These are phyloP conservation scores for Lasiodiplodia gonubiensis DNA, from an alignment of 2,329 filamentous ascomycete genomes.

Conservation along the genomic window DNA sequence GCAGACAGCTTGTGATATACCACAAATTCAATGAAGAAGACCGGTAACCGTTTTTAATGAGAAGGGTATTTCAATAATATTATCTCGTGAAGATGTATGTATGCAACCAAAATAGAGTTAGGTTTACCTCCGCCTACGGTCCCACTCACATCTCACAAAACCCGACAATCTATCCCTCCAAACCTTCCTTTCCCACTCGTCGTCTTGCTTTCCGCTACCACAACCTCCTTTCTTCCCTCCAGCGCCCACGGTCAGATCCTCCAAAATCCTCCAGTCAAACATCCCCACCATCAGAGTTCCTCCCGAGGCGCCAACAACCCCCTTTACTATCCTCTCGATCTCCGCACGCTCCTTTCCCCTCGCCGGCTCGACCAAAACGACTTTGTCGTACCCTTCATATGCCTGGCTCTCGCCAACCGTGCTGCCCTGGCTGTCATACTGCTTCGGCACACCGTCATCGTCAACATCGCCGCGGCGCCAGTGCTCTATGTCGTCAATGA, in stretches of 20 bases:
- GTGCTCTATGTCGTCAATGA: background rate
- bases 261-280: slow-evolving; percentile 21
- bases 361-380: background rate
- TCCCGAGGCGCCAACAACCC: background rate
- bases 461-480: slow-evolving; percentile 11
- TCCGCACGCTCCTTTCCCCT: background rate
- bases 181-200: background rate
- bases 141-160: background rate
- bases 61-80: too few species aligned
- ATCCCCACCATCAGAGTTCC: background rate
- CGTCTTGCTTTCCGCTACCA: background rate
- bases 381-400: background rate
- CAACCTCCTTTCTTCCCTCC: background rate
- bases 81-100: too few species aligned
- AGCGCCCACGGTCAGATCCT: background rate
- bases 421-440: slow-evolving; percentile 11
- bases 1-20: too few species aligned
- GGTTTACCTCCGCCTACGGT: background rate
- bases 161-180: background rate
- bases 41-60: too few species aligned
- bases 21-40: too few species aligned
- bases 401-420: slow-evolving; percentile 22
- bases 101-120: background rate
- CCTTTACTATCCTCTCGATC: background rate
- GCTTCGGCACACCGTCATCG: background rate